Conservation (phyloP, 2,329 filamentous ascomycete species). For the Botrytis tulipae region DNA sequence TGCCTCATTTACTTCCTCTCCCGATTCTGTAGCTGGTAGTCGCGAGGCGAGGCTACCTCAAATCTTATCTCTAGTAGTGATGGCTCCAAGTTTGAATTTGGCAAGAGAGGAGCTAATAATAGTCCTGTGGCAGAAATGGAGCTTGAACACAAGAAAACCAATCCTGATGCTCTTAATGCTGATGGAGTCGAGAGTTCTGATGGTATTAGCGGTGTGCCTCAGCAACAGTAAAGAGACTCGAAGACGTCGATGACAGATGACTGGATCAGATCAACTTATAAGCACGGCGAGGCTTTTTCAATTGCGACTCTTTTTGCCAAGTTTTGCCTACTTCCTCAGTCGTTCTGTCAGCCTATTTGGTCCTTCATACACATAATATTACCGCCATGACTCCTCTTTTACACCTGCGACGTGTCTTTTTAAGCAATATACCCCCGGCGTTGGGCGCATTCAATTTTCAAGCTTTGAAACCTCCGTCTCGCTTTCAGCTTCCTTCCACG, state of each 20-base stretch:
- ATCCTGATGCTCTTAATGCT: not conserved
- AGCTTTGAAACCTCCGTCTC: not conserved
- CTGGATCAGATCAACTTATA: not conserved
- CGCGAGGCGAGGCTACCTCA: not conserved
- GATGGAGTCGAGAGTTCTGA: not conserved
- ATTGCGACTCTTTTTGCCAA: not conserved
- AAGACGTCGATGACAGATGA: not conserved
- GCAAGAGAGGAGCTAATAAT: not conserved
- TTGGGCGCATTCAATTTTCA: not conserved
- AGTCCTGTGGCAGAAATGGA: not conserved
- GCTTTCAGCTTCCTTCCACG: not conserved
- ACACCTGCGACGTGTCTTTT: not conserved
- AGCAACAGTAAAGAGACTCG: not conserved
- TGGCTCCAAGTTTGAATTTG: not conserved
- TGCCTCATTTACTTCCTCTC: not conserved
- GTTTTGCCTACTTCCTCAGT: not conserved
- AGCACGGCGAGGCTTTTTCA: not conserved
- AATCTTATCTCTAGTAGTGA: not conserved
- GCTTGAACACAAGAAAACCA: not conserved
- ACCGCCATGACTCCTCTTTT: not conserved
- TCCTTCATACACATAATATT: not conserved
- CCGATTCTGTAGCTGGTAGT: not conserved
- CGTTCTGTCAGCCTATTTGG: not conserved
- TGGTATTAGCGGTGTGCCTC: not conserved
- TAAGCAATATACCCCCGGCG: conserved; percentile 11